These are phyloP conservation scores for Ceratocystis colombiana DNA, from an alignment of 2,329 filamentous ascomycete genomes.

Conservation along the genomic window DNA sequence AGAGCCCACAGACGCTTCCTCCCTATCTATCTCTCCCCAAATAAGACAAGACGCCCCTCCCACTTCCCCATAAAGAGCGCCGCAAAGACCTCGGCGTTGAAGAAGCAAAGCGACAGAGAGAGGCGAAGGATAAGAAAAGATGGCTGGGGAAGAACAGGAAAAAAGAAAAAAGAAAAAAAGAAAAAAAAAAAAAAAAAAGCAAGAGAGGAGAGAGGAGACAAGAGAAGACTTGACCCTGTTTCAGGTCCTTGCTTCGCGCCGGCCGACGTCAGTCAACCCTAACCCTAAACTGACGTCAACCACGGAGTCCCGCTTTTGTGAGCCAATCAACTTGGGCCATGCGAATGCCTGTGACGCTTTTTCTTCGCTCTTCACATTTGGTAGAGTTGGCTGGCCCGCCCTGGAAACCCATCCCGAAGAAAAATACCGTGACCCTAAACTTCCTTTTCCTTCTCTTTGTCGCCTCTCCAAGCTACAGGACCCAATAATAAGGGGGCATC, in stretches of 20 bases:
- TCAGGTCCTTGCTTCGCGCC: conserved; percentile 2
- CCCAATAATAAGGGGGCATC: not conserved
- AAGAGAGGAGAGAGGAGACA: not conserved
- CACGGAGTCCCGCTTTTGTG: not conserved
- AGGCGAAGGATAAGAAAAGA: not conserved
- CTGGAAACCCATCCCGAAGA: not conserved
- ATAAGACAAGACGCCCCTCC: not conserved
- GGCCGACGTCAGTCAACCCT: not conserved
- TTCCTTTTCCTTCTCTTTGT: too few species aligned
- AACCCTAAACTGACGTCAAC: not conserved
- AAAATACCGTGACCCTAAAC: too few species aligned
- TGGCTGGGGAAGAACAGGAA: not conserved
- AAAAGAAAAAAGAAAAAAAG: not conserved
- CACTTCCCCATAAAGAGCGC: not conserved
- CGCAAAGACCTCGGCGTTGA: not conserved
- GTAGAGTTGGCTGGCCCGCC: not conserved
- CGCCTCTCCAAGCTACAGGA: not conserved
- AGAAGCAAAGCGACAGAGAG: too few species aligned
- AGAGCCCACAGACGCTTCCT: not conserved
- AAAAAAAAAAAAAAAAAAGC: not conserved
- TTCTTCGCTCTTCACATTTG: not conserved
- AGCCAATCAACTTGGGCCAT: not conserved
- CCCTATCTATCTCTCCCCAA: not conserved
- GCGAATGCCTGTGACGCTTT: not conserved
- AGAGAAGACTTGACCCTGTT: conserved; percentile 8